These are phyloP conservation scores for Rosa persica DNA, from an alignment of 306 rosid species.

Conservation along the genomic window DNA sequence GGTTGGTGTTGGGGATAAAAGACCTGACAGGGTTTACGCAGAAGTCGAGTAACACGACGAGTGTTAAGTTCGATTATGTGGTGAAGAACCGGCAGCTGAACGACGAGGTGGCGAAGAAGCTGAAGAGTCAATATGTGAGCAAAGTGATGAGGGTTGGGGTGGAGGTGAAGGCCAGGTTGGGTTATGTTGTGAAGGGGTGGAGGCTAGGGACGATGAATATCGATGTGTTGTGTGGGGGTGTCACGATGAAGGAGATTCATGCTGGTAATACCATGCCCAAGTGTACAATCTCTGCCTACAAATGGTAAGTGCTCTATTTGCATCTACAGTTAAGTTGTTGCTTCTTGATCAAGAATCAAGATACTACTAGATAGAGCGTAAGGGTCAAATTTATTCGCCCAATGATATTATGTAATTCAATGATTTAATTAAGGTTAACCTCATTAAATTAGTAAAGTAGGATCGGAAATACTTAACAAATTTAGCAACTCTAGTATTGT, in stretches of 20 bases:
- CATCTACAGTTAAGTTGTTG: neutral
- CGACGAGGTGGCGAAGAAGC: conserved; percentile 34
- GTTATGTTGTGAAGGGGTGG: conserved; percentile 36
- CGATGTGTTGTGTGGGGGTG: conserved; percentile 49
- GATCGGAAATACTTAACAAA: neutral
- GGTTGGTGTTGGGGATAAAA: conserved; percentile 27
- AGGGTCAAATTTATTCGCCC: neutral
- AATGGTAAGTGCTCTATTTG: conserved; percentile 41
- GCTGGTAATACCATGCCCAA: conserved; percentile 45
- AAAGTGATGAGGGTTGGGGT: conserved; percentile 47
- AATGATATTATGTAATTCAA: neutral
- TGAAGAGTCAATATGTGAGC: conserved; percentile 25
- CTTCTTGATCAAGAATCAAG: neutral
- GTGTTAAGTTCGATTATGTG: conserved; percentile 42
- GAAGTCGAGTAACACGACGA: conserved; percentile 27
- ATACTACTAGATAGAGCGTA: neutral
- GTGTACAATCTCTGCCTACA: conserved; percentile 51
- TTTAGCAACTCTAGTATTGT: neutral
- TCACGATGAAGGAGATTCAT: conserved; percentile 46
- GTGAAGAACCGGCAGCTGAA: conserved; percentile 36
- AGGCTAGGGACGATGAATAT: conserved; percentile 38
- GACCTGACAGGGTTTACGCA: conserved; percentile 34
- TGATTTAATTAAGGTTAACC: neutral
- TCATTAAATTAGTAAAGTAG: too few species aligned
- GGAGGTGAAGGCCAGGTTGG: conserved; percentile 37